A percentile compares a stretch with the other conserved stretches of the same genome.
phyloP scores from a whole-genome alignment of 2,329 filamentous ascomycete genomes.

The Alternaria solani region DNA sequence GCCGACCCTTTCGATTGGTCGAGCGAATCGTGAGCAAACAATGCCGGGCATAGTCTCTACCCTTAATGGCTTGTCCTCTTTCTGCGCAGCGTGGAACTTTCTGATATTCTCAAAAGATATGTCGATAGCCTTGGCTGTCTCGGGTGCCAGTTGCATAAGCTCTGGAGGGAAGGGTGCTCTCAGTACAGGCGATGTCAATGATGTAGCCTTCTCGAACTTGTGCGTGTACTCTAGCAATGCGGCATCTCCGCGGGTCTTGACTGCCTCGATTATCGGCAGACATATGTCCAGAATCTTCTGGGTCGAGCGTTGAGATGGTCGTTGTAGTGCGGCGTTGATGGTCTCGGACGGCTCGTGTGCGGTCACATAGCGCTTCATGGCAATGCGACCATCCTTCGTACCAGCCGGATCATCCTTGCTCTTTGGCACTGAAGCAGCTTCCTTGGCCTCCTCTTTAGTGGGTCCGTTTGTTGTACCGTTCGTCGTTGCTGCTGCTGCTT shows the following conservation, averaged over 20 bases:
- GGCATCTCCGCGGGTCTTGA: slow-evolving; percentile 83
- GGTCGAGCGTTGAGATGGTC: slow-evolving; percentile 93
- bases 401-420: slow-evolving; percentile 61
- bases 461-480: slow-evolving; percentile 30
- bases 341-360: slow-evolving; percentile 68
- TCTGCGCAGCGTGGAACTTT: slow-evolving; percentile 92
- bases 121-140: slow-evolving; percentile 93
- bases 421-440: slow-evolving; percentile 64
- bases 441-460: slow-evolving; percentile 55
- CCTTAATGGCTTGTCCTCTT: slow-evolving; percentile 78
- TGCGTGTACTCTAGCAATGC: slow-evolving; percentile 92
- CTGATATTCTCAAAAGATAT: slow-evolving; percentile 92
- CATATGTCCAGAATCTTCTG: slow-evolving; percentile 93
- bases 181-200: slow-evolving; percentile 85
- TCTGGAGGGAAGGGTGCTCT: slow-evolving; percentile 85
- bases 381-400: slow-evolving; percentile 67
- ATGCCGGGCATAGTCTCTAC: slow-evolving; percentile 99
- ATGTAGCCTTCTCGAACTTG: slow-evolving; percentile 97
- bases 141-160: slow-evolving; percentile 83
- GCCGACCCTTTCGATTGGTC: slow-evolving; percentile 94
- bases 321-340: slow-evolving; percentile 78
- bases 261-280: slow-evolving; percentile 87
- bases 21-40: slow-evolving; percentile 88
- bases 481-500: slow-evolving; percentile 59
- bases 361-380: slow-evolving; percentile 82